Base-by-base conservation (phyloP, 108 stramenopile species). In the Pseudonitzschia delicatissima region DNA sequence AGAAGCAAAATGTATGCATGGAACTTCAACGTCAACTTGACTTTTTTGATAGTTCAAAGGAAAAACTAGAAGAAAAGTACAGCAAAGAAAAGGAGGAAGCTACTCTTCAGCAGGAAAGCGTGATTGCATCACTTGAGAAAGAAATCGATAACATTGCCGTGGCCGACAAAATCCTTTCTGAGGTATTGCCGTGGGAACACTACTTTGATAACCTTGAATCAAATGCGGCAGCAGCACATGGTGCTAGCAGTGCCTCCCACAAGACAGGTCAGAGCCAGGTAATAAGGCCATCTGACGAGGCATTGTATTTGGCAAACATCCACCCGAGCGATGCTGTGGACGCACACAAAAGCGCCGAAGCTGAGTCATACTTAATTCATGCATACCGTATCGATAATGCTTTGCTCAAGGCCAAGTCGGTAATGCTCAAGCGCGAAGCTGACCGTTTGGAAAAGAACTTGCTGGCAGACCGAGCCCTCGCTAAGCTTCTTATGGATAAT, bases 351-450 rank as follows among this genome's bases (percentile, higher is more conserved):
- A 29, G 37, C 25, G 63, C 63, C 28, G 57, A 44, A n/a, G 45
- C 62, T 21, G 40, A 27, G 18, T 57, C 67, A 17, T 40, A 65
- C n/a, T 21, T 64, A 45, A 59, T 75, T 27, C 73, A 73, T n/a
- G 77, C 81, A 20, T 82, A 67, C 51, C 61, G 73, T 21, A 75
- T 78, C 17, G 81, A 82, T 50, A 63, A 82, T 49, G 81, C 73
- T 12, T 33, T 82, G 32, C 63, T 78, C 35, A 45, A 62, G 5
- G 57, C 69, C 6, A 67, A 82, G 45, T 45, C 74, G 17, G 45
- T 42, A 13, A 72, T 75, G 62, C 48, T 76, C 21, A 45, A 69
- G 32, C 67, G 37, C 3, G 80, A 82, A 57, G 37, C 70, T 18
- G 76, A 77, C 28, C 65, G 71, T 40, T 44, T 57, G 32, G 68